phyloP scores from a whole-genome alignment of 2,329 filamentous ascomycete genomes.

The Trichoderma sp. region DNA sequence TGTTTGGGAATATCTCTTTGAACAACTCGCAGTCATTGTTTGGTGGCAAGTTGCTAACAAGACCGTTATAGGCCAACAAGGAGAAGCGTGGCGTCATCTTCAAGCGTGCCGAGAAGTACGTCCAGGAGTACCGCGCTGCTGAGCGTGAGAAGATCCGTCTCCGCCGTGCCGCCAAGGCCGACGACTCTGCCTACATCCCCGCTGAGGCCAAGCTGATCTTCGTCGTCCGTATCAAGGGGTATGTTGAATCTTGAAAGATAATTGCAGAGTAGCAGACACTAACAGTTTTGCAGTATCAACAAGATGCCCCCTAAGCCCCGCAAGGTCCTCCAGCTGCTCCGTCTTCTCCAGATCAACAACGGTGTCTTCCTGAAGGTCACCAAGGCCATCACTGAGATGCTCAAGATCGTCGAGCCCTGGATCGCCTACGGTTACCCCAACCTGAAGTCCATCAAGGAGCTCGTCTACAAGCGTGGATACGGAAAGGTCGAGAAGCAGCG shows the following conservation, averaged over 20 bases:
- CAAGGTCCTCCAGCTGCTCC: constrained; percentile 99
- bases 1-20: constrained; percentile 39
- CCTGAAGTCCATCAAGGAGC: constrained; percentile 98
- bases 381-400: constrained; percentile 97
- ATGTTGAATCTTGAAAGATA: constrained; percentile 32
- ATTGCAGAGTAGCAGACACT: background rate
- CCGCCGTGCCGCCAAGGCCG: constrained; percentile 83
- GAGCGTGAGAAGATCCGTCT: constrained; percentile 99
- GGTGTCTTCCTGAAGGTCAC: constrained; percentile 97
- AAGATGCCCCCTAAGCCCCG: constrained; percentile 99
- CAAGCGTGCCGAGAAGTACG: constrained; percentile 99
- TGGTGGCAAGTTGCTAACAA: constrained; percentile 43
- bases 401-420: constrained; percentile 98
- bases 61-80: constrained; percentile 78
- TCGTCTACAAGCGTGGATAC: constrained; percentile 99
- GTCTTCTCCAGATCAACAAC: constrained; percentile 99
- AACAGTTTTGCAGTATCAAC: constrained; percentile 78
- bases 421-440: constrained; percentile 99
- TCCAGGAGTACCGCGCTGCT: constrained; percentile 97
- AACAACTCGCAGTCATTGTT: constrained; percentile 29
- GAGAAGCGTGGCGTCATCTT: constrained; percentile 98
- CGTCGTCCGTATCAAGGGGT: constrained; percentile 98
- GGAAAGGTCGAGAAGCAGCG: constrained; percentile 99
- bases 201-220: constrained; percentile 97
- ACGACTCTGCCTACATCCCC: constrained; percentile 91